These are phyloP conservation scores for Camptophora hylomeconis DNA, from an alignment of 2,329 filamentous ascomycete genomes.

Conservation along the genomic window DNA sequence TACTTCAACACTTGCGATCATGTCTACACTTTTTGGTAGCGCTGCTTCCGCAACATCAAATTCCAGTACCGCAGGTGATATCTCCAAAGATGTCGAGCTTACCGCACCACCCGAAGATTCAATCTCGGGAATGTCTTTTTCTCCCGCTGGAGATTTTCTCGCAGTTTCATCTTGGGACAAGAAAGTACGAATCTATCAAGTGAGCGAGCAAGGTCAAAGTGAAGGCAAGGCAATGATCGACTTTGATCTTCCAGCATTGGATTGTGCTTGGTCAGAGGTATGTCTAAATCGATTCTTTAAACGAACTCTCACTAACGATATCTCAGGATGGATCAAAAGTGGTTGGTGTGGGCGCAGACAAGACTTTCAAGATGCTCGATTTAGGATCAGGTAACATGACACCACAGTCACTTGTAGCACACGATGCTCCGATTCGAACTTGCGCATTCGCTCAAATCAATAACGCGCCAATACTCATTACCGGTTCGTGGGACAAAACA, in stretches of 20 bases:
- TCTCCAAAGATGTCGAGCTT: slow-evolving; percentile 76
- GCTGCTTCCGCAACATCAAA: slow-evolving; percentile 38
- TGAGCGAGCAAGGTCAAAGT: slow-evolving; percentile 62
- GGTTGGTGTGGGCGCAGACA: slow-evolving; percentile 78
- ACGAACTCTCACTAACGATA: slow-evolving; percentile 7
- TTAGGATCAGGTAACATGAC: slow-evolving; percentile 44
- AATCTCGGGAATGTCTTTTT: slow-evolving; percentile 79
- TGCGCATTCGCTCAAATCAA: slow-evolving; percentile 64
- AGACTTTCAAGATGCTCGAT: slow-evolving; percentile 79
- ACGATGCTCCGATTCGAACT: slow-evolving; percentile 65
- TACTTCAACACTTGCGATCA: slow-evolving; percentile 25
- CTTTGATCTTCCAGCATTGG: slow-evolving; percentile 45
- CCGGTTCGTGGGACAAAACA: slow-evolving; percentile 55
- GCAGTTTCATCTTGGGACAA: slow-evolving; percentile 95
- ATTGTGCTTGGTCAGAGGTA: slow-evolving; percentile 80
- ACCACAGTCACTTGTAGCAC: slow-evolving; percentile 53
- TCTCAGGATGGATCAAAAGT: slow-evolving; percentile 81
- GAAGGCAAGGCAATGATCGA: slow-evolving; percentile 77
- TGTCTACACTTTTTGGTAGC: slow-evolving; percentile 51
- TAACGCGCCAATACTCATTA: slow-evolving; percentile 70
- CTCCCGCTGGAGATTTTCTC: slow-evolving; percentile 62
- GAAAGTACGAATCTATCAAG: slow-evolving; percentile 94
- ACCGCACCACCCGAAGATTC: slow-evolving; percentile 71
- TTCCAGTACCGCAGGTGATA: slow-evolving; percentile 72
- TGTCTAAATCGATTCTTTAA: slow-evolving; percentile 18